A percentile compares a stretch with the other conserved stretches of the same genome.
These are phyloP conservation scores for Pseudogymnoascus sp. DNA, from an alignment of 2,329 filamentous ascomycete genomes.

Conservation along the genomic window DNA sequence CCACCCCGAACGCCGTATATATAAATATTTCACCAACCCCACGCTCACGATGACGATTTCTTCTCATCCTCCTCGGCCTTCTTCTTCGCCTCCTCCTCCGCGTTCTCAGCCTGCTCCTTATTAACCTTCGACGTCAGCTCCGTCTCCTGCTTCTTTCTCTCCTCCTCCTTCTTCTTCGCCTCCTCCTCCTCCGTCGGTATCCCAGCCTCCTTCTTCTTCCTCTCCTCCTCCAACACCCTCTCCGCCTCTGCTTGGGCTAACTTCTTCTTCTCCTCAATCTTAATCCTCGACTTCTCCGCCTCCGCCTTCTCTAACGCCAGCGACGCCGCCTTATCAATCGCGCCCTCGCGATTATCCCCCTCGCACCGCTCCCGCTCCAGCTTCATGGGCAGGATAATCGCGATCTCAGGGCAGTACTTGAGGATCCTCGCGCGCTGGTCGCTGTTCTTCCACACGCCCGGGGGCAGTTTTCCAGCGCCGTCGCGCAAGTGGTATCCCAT, in stretches of 20 bases:
- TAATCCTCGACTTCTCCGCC: neutral
- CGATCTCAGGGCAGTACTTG: conserved; percentile 51
- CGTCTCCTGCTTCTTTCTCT: neutral
- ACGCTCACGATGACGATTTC: neutral
- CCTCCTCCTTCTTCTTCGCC: neutral
- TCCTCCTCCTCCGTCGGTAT: neutral
- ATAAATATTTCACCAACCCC: neutral
- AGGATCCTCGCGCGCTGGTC: conserved; percentile 43
- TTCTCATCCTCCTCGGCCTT: neutral
- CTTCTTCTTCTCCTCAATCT: conserved; percentile 9
- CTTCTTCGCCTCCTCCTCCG: neutral
- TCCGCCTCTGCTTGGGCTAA: neutral
- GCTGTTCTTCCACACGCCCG: conserved; percentile 43
- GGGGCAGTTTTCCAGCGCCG: conserved; percentile 37
- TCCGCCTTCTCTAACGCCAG: neutral
- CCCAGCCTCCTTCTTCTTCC: neutral
- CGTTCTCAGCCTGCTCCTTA: neutral
- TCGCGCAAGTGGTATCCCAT: conserved; percentile 50
- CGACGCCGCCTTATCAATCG: conserved; percentile 15
- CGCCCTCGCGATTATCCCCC: conserved; percentile 25
- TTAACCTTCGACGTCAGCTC: neutral
- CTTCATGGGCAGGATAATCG: conserved; percentile 52
- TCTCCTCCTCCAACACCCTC: neutral
- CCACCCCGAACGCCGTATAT: neutral
- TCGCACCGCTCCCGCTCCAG: conserved; percentile 43